phyloP scores from a whole-genome alignment of 139 green algal genomes.

The Coccomyxa sp. region DNA sequence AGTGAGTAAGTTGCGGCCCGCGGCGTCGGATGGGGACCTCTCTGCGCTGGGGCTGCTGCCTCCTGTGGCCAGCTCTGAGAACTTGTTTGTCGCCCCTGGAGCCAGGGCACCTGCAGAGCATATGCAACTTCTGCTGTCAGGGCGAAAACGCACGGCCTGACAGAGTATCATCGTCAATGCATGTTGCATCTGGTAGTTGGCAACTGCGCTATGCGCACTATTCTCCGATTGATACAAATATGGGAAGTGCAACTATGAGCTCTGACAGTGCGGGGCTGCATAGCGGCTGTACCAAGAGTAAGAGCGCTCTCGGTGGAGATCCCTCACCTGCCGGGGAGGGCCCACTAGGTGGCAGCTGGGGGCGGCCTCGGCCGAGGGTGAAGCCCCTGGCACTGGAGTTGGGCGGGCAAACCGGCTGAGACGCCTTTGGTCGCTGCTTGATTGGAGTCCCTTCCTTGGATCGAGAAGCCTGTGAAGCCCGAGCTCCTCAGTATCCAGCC shows the following conservation, averaged over 20 bases:
- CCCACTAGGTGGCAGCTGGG: background rate
- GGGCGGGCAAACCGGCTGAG: slow-evolving; percentile 11
- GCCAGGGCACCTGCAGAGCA: slow-evolving; percentile 9
- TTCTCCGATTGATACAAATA: background rate
- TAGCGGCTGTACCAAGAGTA: background rate
- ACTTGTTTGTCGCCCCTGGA: slow-evolving; percentile 2
- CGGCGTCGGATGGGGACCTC: too few species aligned
- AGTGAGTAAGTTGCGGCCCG: too few species aligned
- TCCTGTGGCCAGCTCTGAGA: background rate
- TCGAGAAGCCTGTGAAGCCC: background rate
- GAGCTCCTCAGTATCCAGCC: background rate
- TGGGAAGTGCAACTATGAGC: background rate
- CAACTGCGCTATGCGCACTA: background rate
- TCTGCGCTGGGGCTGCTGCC: background rate
- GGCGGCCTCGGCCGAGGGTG: slow-evolving; percentile 19
- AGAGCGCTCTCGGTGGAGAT: background rate
- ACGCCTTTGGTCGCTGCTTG: slow-evolving; percentile 14
- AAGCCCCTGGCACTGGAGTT: slow-evolving; percentile 22
- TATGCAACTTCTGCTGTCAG: background rate
- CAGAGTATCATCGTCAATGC: too few species aligned
- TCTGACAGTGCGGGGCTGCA: background rate
- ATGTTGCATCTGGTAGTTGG: background rate
- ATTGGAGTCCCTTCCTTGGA: background rate
- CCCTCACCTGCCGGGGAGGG: background rate
- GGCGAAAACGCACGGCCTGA: too few species aligned